phyloP scores from a whole-genome alignment of 371 early-diverging fungal species.

The Lichtheimia ornata region DNA sequence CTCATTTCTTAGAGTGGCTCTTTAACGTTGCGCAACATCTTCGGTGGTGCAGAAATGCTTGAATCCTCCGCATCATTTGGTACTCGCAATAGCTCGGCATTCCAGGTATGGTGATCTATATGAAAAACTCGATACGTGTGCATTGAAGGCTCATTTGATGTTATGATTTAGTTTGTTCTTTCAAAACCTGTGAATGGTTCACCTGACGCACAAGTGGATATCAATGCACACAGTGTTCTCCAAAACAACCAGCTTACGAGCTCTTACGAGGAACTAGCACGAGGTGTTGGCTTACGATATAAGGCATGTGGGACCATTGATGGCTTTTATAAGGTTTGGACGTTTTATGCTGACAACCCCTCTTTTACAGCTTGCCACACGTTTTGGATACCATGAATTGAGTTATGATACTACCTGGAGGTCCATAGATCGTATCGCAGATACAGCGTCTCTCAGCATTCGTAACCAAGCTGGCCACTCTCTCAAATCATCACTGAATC shows the following conservation, averaged over 20 bases:
- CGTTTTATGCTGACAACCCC: background rate
- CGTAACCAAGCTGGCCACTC: slow-evolving; percentile 88
- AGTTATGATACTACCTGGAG: slow-evolving; percentile 79
- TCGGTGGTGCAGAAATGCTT: slow-evolving; percentile 84
- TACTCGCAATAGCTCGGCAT: slow-evolving; percentile 71
- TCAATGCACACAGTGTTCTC: slow-evolving; percentile 49
- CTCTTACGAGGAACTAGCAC: slow-evolving; percentile 47
- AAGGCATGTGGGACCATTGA: slow-evolving; percentile 16
- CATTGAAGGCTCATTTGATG: too few species aligned
- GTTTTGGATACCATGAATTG: slow-evolving; percentile 71
- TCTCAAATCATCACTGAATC: slow-evolving; percentile 79
- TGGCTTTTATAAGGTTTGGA: background rate
- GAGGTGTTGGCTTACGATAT: slow-evolving; percentile 44
- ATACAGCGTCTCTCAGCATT: slow-evolving; percentile 78
- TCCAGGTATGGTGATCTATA: slow-evolving; percentile 55
- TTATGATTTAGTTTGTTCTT: slow-evolving; percentile 30
- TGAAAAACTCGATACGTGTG: background rate
- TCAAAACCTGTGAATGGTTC: slow-evolving; percentile 49
- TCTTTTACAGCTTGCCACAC: slow-evolving; percentile 38
- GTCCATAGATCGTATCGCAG: slow-evolving; percentile 68
- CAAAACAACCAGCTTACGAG: slow-evolving; percentile 43
- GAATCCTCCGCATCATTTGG: slow-evolving; percentile 73
- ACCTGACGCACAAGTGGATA: slow-evolving; percentile 43
- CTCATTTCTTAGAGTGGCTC: slow-evolving; percentile 54
- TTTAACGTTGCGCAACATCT: slow-evolving; percentile 70